Conservation (phyloP, 768 basidiomycete genomes). For the Collybiopsis luxurians region DNA sequence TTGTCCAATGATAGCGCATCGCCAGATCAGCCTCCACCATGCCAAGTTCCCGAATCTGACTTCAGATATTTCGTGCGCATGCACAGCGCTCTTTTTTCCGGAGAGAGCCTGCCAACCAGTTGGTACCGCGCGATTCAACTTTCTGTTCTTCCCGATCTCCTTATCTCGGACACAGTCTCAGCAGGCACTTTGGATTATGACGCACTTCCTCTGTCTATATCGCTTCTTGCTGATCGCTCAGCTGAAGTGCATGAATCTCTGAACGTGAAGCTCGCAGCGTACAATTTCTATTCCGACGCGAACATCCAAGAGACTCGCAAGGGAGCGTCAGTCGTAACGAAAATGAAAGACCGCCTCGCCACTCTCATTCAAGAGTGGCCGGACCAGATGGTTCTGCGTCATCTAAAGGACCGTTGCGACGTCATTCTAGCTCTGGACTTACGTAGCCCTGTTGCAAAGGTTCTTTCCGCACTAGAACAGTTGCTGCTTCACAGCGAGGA, state of each 20-base stretch:
- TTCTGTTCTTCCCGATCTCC: conserved; percentile 27
- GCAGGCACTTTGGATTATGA: conserved; percentile 46
- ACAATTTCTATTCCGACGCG: conserved; percentile 81
- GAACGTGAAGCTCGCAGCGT: conserved; percentile 22
- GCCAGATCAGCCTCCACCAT: conserved; percentile 8
- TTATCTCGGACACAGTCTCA: conserved; percentile 14
- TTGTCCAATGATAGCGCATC: conserved; percentile 22
- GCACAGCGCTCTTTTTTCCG: conserved; percentile 43
- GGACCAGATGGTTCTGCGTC: conserved; percentile 95
- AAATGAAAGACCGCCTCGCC: conserved; percentile 52
- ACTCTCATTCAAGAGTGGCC: conserved; percentile 81
- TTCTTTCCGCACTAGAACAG: conserved; percentile 82
- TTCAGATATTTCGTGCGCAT: conserved; percentile 41
- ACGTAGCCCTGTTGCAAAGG: conserved; percentile 73
- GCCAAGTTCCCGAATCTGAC: conserved; percentile 31
- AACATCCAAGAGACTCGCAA: conserved; percentile 72
- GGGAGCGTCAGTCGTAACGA: conserved; percentile 46
- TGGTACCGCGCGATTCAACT: neutral
- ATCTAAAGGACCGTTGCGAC: conserved; percentile 72
- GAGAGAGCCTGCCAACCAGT: neutral
- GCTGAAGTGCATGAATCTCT: conserved; percentile 25
- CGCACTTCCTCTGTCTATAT: conserved; percentile 51
- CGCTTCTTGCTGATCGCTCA: conserved; percentile 42
- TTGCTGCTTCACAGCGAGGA: conserved; percentile 86
- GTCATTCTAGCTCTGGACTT: conserved; percentile 58